Percentiles rank a stretch among this genome's conserved stretches.
phyloP scores from a whole-genome alignment of 1,139 yeast species.

The Kurtzmaniella quercitrusa region DNA sequence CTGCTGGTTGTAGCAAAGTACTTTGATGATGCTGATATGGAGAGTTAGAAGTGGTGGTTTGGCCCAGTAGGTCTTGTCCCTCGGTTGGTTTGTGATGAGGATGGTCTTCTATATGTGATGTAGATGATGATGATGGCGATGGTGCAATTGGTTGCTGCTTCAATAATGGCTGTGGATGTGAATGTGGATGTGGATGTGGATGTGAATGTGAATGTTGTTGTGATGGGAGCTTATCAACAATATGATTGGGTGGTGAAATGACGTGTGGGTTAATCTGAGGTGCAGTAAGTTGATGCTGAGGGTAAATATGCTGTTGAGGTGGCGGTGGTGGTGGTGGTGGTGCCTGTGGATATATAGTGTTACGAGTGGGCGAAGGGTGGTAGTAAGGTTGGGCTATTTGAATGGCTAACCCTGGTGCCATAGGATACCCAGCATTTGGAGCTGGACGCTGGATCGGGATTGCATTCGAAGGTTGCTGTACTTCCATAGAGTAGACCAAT shows the following conservation, averaged over 20 bases:
- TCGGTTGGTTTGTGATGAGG: neutral
- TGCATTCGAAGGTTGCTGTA: neutral
- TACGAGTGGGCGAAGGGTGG: neutral
- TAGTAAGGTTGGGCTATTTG: neutral
- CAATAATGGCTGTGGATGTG: too few species aligned
- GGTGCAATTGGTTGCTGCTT: conserved; percentile 4
- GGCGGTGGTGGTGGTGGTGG: neutral
- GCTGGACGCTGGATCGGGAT: neutral
- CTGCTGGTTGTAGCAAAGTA: neutral
- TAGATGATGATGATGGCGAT: neutral
- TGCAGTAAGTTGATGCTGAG: neutral
- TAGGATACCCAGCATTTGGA: neutral
- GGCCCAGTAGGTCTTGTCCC: neutral
- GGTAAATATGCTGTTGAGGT: conserved; percentile 1
- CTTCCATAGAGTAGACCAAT: conserved; percentile 3
- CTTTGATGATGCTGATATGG: neutral
- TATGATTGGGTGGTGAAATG: neutral
- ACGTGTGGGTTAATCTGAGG: conserved; percentile 1
- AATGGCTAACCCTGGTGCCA: neutral
- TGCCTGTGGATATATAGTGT: neutral
- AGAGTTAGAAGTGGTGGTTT: neutral
- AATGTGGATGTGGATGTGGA: conserved; percentile 2
- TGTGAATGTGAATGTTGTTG: conserved; percentile 4
- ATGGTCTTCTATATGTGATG: neutral
- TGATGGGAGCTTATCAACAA: neutral